Evolutionary conservation across 2,329 filamentous ascomycete species (phyloP), one percentile per base, ranked within the genome.

Genomic region (Aspergillus sp.): DNA sequence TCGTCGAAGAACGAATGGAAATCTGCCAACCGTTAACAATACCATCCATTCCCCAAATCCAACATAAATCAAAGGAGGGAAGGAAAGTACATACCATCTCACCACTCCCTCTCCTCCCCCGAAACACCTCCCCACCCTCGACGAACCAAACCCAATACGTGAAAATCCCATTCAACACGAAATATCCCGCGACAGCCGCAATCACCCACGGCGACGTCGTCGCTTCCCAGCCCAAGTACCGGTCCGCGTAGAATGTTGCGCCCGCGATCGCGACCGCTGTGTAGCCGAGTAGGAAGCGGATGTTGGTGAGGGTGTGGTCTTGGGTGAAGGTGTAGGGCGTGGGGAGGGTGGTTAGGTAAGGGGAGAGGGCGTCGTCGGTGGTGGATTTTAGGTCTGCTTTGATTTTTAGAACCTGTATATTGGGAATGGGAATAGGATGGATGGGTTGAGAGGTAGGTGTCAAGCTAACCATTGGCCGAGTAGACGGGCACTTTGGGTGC

Each of bases 351-450:
- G 88, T 91, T 54, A 98, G 83, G 75, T 97, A 97, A 72, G 93
- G 90, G 50, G 87, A 83, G 51, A 98, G 84, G 49, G 90, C 89
- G 72, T 98, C 93, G 74, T 98, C 93, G 57, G 88, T 89, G 35
- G 90, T 94, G 74, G 93, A 95, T 72, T 97, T 97, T 55, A 98
- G 85, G 67, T 97, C 93, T 95, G 20, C 4, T 22, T 22, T 22
- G 5, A 22, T 1, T 22, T 22, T 22, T 22, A 22, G 20, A 4
- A 5, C 5, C 5, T 22, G 20, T 23, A 17, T 20, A 43, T 23
- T 46, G 43, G 47, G 50, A 48, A 49, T 54, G 45, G 55, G 17
- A 19, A 19, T 19, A 3, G 17, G 17, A 19, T 19, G 17, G 44
- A 48, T 46, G 41, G 45, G 44, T 44, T 4, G 20, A 22, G 47